Evolutionary conservation across 2,329 filamentous ascomycete species (phyloP).

Genomic region (Fusarium avenaceum): DNA sequence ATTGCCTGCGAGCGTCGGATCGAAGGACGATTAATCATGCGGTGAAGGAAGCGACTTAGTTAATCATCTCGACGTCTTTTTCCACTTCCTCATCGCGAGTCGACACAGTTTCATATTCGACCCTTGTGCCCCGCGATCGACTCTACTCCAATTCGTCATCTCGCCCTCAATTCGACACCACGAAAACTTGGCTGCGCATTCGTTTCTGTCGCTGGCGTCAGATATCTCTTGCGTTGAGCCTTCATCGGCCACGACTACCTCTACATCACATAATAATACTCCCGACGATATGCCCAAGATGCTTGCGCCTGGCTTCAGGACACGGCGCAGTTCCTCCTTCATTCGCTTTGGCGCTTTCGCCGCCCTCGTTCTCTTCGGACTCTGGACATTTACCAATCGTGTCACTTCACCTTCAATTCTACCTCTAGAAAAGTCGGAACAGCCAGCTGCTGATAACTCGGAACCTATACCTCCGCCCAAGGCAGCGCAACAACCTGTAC

Average conservation of each 20-base stretch:
- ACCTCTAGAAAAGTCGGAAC: conserved; percentile 25
- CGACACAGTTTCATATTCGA: conserved; percentile 7
- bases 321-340: conserved; percentile 60
- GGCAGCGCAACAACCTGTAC: conserved; percentile 6
- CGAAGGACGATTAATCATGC: conserved; percentile 27
- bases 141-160: conserved; percentile 26
- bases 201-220: conserved; percentile 45
- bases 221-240: conserved; percentile 30
- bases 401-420: conserved; percentile 24
- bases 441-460: neutral
- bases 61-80: conserved; percentile 11
- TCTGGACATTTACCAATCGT: conserved; percentile 49
- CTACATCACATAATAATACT: conserved; percentile 11
- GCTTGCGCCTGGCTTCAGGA: conserved; percentile 58
- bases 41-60: conserved; percentile 32
- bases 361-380: conserved; percentile 52
- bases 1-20: conserved; percentile 18
- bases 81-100: conserved; percentile 4
- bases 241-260: conserved; percentile 7
- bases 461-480: neutral
- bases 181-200: conserved; percentile 26
- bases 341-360: conserved; percentile 58
- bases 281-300: conserved; percentile 49
- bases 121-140: conserved; percentile 33
- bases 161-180: conserved; percentile 24